phyloP scores from a whole-genome alignment of 176 grass and related monocot genomes.

The Secale cereale region DNA sequence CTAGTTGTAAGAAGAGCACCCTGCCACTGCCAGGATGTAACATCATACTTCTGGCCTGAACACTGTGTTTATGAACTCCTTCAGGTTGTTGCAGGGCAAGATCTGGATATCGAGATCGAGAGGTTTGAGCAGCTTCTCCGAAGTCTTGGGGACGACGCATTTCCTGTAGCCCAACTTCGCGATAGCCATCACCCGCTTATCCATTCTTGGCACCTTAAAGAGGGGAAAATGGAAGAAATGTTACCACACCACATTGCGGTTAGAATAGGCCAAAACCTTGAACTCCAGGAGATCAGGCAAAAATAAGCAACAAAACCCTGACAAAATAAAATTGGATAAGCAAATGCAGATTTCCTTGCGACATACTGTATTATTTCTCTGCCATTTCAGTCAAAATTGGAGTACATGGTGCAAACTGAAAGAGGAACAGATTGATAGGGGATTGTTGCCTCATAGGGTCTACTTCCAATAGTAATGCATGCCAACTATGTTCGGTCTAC shows the following conservation, averaged over 20 bases:
- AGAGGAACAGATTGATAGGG: neutral
- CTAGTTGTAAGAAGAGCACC: neutral
- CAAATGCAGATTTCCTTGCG: neutral
- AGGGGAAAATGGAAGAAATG: slow-evolving; percentile 3
- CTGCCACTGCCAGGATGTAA: neutral
- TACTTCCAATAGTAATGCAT: neutral
- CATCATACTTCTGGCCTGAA: slow-evolving; percentile 34
- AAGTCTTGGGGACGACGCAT: slow-evolving; percentile 67
- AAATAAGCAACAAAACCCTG: neutral
- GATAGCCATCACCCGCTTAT: slow-evolving; percentile 71
- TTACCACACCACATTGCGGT: too few species aligned
- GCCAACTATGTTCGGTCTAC: neutral
- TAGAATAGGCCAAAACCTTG: too few species aligned
- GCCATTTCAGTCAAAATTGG: neutral
- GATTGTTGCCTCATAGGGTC: neutral
- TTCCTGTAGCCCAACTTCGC: slow-evolving; percentile 78
- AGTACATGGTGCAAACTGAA: neutral
- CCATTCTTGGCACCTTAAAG: slow-evolving; percentile 87
- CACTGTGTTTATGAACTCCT: slow-evolving; percentile 70
- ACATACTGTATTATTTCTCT: neutral
- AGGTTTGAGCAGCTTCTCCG: slow-evolving; percentile 46
- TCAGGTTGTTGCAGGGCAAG: slow-evolving; percentile 76
- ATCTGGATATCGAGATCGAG: slow-evolving; percentile 57
- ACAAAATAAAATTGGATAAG: neutral
- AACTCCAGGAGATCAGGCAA: neutral